These are phyloP conservation scores for Calvatia gigantea DNA, from an alignment of 768 basidiomycete species.

Conservation along the genomic window DNA sequence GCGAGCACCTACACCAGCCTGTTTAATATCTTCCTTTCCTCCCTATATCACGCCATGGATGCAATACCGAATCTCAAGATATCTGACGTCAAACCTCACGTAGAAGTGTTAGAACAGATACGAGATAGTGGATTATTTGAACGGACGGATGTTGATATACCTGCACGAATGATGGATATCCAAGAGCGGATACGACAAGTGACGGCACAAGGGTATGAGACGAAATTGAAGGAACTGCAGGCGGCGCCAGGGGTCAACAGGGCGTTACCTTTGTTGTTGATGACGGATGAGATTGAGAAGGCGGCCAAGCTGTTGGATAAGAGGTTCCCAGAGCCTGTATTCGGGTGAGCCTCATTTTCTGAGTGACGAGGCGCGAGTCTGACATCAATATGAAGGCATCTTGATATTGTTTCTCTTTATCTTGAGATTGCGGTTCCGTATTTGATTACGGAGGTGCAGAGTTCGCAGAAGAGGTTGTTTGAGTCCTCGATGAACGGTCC, in stretches of 20 bases:
- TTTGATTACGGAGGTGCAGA: constrained; percentile 63
- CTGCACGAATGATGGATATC: constrained; percentile 63
- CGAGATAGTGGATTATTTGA: constrained; percentile 67
- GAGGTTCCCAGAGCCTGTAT: constrained; percentile 78
- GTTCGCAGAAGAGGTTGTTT: constrained; percentile 67
- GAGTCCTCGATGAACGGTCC: constrained; percentile 86
- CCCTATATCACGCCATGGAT: constrained; percentile 83
- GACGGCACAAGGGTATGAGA: constrained; percentile 56
- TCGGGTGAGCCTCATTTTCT: constrained; percentile 54
- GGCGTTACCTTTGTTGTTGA: constrained; percentile 73
- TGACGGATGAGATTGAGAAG: constrained; percentile 91
- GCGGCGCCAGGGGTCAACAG: constrained; percentile 74
- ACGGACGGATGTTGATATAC: constrained; percentile 71
- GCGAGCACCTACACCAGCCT: constrained; percentile 65
- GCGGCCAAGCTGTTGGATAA: constrained; percentile 79
- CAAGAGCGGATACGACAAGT: constrained; percentile 61
- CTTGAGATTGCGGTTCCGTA: constrained; percentile 67
- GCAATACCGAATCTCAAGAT: constrained; percentile 69
- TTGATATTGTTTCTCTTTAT: constrained; percentile 75
- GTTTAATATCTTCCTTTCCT: constrained; percentile 85
- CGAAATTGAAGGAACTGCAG: constrained; percentile 61
- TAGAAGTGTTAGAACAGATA: constrained; percentile 69
- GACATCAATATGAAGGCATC: constrained; percentile 22
- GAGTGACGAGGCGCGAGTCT: background rate
- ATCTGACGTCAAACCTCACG: constrained; percentile 60